Percentiles rank a stretch among this genome's conserved stretches.
phyloP scores from a whole-genome alignment of 225 moss, liverwort and hornwort species.

The Pseudoscleropodium purum region DNA sequence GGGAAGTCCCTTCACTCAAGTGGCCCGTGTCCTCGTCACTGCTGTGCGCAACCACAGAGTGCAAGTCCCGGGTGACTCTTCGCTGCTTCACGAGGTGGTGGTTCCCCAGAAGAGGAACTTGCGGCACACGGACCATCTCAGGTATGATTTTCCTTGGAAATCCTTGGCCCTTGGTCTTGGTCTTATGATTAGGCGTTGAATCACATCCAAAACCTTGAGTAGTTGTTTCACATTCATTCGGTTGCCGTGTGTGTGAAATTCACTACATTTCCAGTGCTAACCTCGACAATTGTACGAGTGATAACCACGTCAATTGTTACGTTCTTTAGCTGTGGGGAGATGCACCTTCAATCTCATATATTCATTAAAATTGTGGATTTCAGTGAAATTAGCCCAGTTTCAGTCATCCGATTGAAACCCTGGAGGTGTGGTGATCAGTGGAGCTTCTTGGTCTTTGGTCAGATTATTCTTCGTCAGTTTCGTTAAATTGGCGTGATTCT shows the following conservation, averaged over 20 bases:
- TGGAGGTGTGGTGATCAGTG: not conserved
- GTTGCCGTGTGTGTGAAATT: not conserved
- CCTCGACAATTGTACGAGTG: not conserved
- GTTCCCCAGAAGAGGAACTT: constrained; percentile 5
- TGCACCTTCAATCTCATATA: not conserved
- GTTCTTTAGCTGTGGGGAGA: not conserved
- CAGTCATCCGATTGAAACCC: not conserved
- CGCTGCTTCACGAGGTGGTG: constrained; percentile 21
- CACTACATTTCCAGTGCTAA: not conserved
- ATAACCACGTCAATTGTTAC: not conserved
- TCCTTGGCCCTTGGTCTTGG: not conserved
- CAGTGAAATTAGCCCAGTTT: not conserved
- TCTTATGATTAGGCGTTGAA: not conserved
- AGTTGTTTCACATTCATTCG: not conserved
- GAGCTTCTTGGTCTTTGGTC: not conserved
- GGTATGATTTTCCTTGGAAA: not conserved
- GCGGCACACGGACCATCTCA: constrained; percentile 13
- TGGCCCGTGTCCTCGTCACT: constrained; percentile 36
- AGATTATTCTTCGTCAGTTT: not conserved
- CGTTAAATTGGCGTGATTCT: not conserved
- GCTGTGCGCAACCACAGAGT: constrained; percentile 26
- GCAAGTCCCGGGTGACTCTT: not conserved
- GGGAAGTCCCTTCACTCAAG: constrained; percentile 53
- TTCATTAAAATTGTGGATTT: not conserved
- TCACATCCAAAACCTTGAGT: not conserved